Evolutionary conservation across 2,329 filamentous ascomycete genomes (phyloP), one percentile per base, ranked within the genome.

Genomic region (Calonectria multiphialidica): DNA sequence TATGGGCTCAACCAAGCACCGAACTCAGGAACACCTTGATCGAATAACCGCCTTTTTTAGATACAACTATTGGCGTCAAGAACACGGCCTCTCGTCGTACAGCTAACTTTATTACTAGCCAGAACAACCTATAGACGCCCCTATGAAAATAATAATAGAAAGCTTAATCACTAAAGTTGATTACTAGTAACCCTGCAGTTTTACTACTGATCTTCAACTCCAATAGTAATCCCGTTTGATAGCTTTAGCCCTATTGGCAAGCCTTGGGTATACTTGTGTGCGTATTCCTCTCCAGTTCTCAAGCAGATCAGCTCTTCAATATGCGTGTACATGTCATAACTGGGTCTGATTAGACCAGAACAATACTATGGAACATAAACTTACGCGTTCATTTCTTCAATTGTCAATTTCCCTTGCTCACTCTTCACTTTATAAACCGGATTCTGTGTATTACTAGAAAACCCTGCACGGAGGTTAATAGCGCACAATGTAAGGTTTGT

Each of bases 311-410:
- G 83, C 79, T 90, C 86, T 64, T 89, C 87, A 12, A 90, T 81
- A 71, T 91, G 89, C 64, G 83, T 84, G 77, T 89, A 86, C 88
- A 92, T 90, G 76, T 92, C 88, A 74, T 92, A 91, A 12, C 88
- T 89, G 30, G 2, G 0, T 0, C 1, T 49, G 23, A 1, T 2
- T 30, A 23, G 45, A 66, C 25, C 23, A 45, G 59, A 13, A 21
- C 35, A 37, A n/a, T 37, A 5, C 33, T n/a, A 16, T 13, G 4
- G 1, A 1, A 4, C 9, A 8, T 1, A 7, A 50, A 86, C 88
- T 84, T 84, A 90, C 85, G 86, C 85, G 72, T 93, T 93, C 90
- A 93, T 93, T 80, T 93, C 91, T 73, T 93, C 90, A 63, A 93
- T 93, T 0, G 91, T 93, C 40, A 93, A 78, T 73, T 92, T 91